Evolutionary conservation across 2,329 filamentous ascomycete species (phyloP).

Genomic region (Alternaria dauci): DNA sequence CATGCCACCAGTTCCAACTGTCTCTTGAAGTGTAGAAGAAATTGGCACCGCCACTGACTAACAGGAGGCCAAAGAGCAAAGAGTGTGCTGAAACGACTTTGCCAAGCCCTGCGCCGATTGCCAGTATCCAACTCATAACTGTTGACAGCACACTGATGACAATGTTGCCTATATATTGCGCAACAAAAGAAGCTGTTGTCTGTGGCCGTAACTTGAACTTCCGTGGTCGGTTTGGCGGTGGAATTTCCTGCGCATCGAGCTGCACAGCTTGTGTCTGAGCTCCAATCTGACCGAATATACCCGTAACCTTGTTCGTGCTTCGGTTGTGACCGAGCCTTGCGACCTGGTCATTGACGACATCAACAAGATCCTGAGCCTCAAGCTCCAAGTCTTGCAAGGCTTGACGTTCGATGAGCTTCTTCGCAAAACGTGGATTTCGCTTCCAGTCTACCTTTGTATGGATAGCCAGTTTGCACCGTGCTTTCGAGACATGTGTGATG

Average conservation of each 20-base stretch:
- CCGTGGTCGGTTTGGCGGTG: conserved; percentile 46
- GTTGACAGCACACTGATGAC: conserved; percentile 77
- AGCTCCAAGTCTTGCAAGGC: conserved; percentile 78
- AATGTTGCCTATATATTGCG: conserved; percentile 77
- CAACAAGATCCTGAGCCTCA: conserved; percentile 77
- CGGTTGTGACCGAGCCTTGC: conserved; percentile 75
- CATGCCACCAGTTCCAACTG: conserved; percentile 81
- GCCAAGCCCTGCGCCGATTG: conserved; percentile 70
- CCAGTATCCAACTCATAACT: conserved; percentile 79
- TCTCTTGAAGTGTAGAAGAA: conserved; percentile 77
- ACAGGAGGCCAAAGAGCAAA: conserved; percentile 74
- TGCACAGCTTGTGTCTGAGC: conserved; percentile 70
- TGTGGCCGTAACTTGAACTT: conserved; percentile 59
- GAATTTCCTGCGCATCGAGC: conserved; percentile 47
- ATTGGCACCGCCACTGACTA: conserved; percentile 75
- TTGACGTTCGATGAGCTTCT: conserved; percentile 64
- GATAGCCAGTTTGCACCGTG: conserved; percentile 88
- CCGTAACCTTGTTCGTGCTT: conserved; percentile 78
- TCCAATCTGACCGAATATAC: conserved; percentile 80
- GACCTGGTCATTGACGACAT: conserved; percentile 80
- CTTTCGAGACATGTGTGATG: conserved; percentile 92
- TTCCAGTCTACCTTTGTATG: conserved; percentile 90
- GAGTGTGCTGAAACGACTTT: conserved; percentile 76
- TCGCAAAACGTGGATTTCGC: conserved; percentile 58
- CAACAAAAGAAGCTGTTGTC: conserved; percentile 72